Base-by-base conservation (phyloP, 202 grass and related monocot species). In the Setaria viridis region DNA sequence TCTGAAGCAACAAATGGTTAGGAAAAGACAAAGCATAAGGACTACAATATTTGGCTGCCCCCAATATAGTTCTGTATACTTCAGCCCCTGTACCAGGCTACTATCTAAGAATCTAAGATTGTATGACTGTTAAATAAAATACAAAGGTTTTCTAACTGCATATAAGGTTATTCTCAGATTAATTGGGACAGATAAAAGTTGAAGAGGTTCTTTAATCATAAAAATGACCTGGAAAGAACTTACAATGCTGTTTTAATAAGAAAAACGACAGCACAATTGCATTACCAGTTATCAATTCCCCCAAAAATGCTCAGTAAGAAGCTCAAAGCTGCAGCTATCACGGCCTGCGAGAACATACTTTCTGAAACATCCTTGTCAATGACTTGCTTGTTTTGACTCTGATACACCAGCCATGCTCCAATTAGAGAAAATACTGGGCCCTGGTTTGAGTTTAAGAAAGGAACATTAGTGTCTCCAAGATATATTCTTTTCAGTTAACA, bases 351-450 rank as follows among this genome's bases (percentile, higher is more conserved):
- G 87, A 93, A 95, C 86, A 91, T 89, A 81, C 48, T 89, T 79
- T 93, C 88, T 85, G 90, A 77, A 71, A 87, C 81, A 14, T 91
- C 81, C 68, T 93, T 95, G 66, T 78, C 69, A 72, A 86, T 67
- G 66, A 79, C 78, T 80, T 91, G 80, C 81, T 95, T 93, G 47
- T 93, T 95, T 79, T 95, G 93, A 48, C 84, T 77, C 87, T 95
- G 93, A 85, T 95, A 91, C 13, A 93, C 74, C 67, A 95, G 84
- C 93, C 93, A 95, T 39, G 89, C 93, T 73, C 93, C 93, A 73
- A 95, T 85, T 66, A 93, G 59, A 71, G 86, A 89, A 85, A 95
- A 95, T 41, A 85, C 82, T 11, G 93, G 93, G 62, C 93, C 91
- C 93, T 95, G 90, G 69, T 68, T 46, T 54, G 41, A 77, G 76